These are phyloP conservation scores for Amaranthus tricolor DNA, from an alignment of 179 eudicot species.

Conservation along the genomic window DNA sequence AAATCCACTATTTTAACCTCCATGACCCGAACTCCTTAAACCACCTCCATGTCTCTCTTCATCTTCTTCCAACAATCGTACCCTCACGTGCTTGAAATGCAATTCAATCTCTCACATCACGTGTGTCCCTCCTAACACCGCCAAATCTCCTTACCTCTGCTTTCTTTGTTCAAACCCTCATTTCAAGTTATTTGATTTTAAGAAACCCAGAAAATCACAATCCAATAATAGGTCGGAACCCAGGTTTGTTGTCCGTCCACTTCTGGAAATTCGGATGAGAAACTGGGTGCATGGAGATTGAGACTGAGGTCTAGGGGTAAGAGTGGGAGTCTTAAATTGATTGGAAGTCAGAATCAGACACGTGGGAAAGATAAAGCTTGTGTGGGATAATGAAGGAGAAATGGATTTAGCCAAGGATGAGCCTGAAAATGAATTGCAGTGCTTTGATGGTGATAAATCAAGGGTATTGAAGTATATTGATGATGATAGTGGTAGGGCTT, in stretches of 20 bases:
- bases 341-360: constrained; percentile 20
- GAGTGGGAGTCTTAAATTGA: constrained; percentile 21
- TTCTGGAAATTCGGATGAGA: constrained; percentile 44
- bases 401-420: constrained; percentile 20
- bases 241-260: constrained; percentile 18
- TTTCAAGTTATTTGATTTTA: constrained; percentile 39
- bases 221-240: neutral
- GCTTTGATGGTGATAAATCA: constrained; percentile 33
- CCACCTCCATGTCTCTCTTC: constrained; percentile 16
- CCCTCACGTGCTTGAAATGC: constrained; percentile 53
- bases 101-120: constrained; percentile 51
- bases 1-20: constrained; percentile 54
- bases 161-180: constrained; percentile 54
- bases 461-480: constrained; percentile 45
- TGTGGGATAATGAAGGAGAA: constrained; percentile 34
- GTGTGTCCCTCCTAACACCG: constrained; percentile 41
- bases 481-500: constrained; percentile 46
- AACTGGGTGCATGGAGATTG: constrained; percentile 46
- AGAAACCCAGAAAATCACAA: constrained; percentile 17
- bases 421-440: constrained; percentile 28
- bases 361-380: constrained; percentile 47
- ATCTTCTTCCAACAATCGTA: constrained; percentile 15
- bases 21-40: constrained; percentile 34
- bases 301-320: constrained; percentile 61
- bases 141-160: constrained; percentile 53